Conservation (phyloP, 1,284 basidiomycete species). For the Cryptococcus neoformans region DNA sequence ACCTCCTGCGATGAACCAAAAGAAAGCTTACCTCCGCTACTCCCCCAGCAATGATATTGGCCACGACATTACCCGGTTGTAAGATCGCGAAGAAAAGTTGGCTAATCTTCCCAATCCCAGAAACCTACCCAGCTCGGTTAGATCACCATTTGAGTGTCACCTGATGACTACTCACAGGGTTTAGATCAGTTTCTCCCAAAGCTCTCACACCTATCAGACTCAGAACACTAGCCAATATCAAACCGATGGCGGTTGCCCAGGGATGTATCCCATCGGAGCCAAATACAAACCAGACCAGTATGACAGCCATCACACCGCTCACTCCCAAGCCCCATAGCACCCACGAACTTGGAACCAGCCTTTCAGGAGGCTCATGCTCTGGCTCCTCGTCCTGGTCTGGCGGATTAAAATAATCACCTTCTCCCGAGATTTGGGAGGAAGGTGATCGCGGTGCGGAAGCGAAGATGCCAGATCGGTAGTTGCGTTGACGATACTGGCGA, state of each 20-base stretch:
- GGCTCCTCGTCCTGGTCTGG: constrained; percentile 50
- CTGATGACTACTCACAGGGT: constrained; percentile 57
- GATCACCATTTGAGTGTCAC: not conserved
- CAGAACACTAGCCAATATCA: constrained; percentile 75
- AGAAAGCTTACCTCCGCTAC: constrained; percentile 64
- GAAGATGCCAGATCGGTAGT: constrained; percentile 21
- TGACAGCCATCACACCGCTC: constrained; percentile 68
- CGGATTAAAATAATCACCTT: constrained; percentile 38
- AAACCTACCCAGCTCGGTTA: constrained; percentile 52
- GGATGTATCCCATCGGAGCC: constrained; percentile 86
- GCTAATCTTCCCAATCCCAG: constrained; percentile 90
- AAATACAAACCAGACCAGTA: constrained; percentile 82
- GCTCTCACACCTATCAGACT: constrained; percentile 88
- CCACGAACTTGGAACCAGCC: constrained; percentile 78
- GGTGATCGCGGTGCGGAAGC: constrained; percentile 10
- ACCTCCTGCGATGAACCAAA: not conserved
- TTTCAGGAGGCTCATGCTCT: constrained; percentile 73
- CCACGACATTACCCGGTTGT: constrained; percentile 90
- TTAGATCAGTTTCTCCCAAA: constrained; percentile 87
- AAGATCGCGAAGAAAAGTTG: constrained; percentile 92
- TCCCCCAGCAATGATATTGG: constrained; percentile 93
- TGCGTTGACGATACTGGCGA: constrained; percentile 14
- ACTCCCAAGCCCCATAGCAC: constrained; percentile 64
- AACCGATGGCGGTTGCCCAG: constrained; percentile 87
- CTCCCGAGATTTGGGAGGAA: constrained; percentile 13